Evolutionary conservation across 495 filamentous ascomycete species (phyloP).

Genomic region (Penicillium chermesinum): DNA sequence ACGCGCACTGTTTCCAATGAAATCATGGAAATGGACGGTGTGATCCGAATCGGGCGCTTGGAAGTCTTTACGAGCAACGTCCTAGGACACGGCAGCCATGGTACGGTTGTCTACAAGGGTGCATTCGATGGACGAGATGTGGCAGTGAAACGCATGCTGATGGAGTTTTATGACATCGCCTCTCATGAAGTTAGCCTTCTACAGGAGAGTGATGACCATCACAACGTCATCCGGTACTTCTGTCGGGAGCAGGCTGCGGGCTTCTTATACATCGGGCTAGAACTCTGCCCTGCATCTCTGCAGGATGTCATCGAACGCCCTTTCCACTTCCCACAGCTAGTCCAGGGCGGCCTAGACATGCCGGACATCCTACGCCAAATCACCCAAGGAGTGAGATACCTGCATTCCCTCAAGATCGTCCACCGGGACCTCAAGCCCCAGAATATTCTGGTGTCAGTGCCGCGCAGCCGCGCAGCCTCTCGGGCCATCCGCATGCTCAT

Average conservation of each 20-base stretch:
- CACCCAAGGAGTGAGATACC: slow-evolving; percentile 75
- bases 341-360: slow-evolving; percentile 48
- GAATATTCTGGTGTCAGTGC: slow-evolving; percentile 78
- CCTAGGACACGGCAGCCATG: slow-evolving; percentile 76
- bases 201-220: slow-evolving; percentile 90
- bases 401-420: slow-evolving; percentile 90
- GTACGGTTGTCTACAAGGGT: slow-evolving; percentile 81
- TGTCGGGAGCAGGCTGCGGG: slow-evolving; percentile 79
- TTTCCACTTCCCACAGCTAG: slow-evolving; percentile 52
- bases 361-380: slow-evolving; percentile 76
- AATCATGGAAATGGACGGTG: slow-evolving; percentile 38
- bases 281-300: slow-evolving; percentile 90
- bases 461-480: slow-evolving; percentile 32
- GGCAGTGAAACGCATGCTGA: slow-evolving; percentile 93
- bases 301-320: slow-evolving; percentile 80
- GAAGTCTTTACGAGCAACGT: slow-evolving; percentile 68
- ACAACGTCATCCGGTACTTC: slow-evolving; percentile 94
- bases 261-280: slow-evolving; percentile 95
- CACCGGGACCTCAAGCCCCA: slow-evolving; percentile 97
- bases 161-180: slow-evolving; percentile 91
- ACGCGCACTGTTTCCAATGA: slow-evolving; percentile 37
- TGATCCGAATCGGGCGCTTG: slow-evolving; percentile 66
- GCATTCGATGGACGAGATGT: slow-evolving; percentile 86
- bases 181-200: slow-evolving; percentile 87
- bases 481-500: slow-evolving; percentile 68